Evolutionary conservation across 2,329 filamentous ascomycete genomes (phyloP), one percentile per base, ranked within the genome.

Genomic region (Fusarium foetens): DNA sequence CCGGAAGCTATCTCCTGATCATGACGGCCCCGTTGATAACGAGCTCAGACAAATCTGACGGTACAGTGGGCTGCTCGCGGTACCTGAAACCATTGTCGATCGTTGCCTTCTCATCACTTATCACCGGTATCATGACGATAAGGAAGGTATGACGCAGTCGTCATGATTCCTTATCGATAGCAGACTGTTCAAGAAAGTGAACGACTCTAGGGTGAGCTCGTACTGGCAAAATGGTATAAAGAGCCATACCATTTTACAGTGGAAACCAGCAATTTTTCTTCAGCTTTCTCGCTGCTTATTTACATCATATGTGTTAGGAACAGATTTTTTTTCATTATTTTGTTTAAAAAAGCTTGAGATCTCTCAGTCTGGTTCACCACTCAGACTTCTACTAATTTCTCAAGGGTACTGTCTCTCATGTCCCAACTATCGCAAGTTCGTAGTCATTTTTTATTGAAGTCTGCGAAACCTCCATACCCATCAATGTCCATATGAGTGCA

Each of bases 41-140:
- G 19, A n/a, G 48, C 48, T 54, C 29, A 33, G 35, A 42, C 19
- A 42, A 55, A 29, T 35, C 16, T 41, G 14, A 31, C n/a, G 10
- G 23, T 27, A 23, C 3, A 25, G 57, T 53, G 45, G 27, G 23
- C 8, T 39, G 10, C 19, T 27, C 10, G 46, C 19, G 13, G 5
- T 17, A 63, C 62, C 62, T 64, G 62, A 64, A 64, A 64, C 61
- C 8, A 9, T 3, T 46, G 58, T 21, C 59, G 62, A 64, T 54
- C 46, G 31, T 13, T 41, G 17, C n/a, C 58, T 41, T 36, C 38
- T 25, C n/a, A 54, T 45, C 23, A 17, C 8, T n/a, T 58, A 58
- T 57, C 23, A n/a, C 29, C 17, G 13, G 35, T 23, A 36, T 29
- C 3, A 12, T 29, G 23, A 17, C 21, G 23, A 36, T 33, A 52